Evolutionary conservation across 2,329 filamentous ascomycete genomes (phyloP).

Genomic region (Aspergillus sclerotialis): DNA sequence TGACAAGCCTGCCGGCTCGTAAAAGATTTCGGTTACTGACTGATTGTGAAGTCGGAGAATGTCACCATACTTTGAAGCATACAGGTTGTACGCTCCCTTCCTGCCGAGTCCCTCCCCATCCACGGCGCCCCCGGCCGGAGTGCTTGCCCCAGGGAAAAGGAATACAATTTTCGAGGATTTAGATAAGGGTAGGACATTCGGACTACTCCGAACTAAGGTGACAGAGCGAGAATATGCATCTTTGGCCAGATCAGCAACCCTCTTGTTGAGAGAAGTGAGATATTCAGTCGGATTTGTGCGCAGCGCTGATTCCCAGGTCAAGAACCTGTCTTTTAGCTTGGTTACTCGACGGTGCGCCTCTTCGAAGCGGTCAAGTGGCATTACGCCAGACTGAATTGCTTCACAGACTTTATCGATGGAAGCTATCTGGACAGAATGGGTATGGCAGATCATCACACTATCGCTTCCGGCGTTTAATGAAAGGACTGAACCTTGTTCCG

Average conservation of each 20-base stretch:
- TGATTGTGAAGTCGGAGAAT: slow-evolving; percentile 21
- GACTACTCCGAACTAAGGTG: slow-evolving; percentile 31
- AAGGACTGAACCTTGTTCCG: slow-evolving; percentile 34
- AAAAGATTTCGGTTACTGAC: slow-evolving; percentile 25
- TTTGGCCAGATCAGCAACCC: slow-evolving; percentile 21
- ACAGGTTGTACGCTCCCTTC: slow-evolving; percentile 24
- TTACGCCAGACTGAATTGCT: slow-evolving; percentile 28
- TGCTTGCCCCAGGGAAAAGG: slow-evolving; percentile 31
- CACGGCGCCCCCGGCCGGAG: slow-evolving; percentile 29
- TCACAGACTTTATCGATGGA: slow-evolving; percentile 33
- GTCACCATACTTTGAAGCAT: slow-evolving; percentile 26
- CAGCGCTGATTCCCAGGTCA: slow-evolving; percentile 25
- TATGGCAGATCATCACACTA: slow-evolving; percentile 42
- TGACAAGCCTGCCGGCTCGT: slow-evolving; percentile 23
- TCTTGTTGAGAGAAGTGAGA: slow-evolving; percentile 18
- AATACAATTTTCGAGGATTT: slow-evolving; percentile 24
- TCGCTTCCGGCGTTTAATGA: slow-evolving; percentile 39
- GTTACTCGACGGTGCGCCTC: slow-evolving; percentile 29
- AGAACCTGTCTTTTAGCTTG: slow-evolving; percentile 30
- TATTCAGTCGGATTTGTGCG: slow-evolving; percentile 9
- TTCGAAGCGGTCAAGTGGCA: slow-evolving; percentile 25
- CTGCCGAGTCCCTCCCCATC: slow-evolving; percentile 31
- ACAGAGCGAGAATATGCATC: slow-evolving; percentile 33
- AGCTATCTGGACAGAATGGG: slow-evolving; percentile 33
- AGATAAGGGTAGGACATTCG: slow-evolving; percentile 24